Conservation (phyloP, 2,329 filamentous ascomycete genomes). For the Hypoxylon rubiginosum region DNA sequence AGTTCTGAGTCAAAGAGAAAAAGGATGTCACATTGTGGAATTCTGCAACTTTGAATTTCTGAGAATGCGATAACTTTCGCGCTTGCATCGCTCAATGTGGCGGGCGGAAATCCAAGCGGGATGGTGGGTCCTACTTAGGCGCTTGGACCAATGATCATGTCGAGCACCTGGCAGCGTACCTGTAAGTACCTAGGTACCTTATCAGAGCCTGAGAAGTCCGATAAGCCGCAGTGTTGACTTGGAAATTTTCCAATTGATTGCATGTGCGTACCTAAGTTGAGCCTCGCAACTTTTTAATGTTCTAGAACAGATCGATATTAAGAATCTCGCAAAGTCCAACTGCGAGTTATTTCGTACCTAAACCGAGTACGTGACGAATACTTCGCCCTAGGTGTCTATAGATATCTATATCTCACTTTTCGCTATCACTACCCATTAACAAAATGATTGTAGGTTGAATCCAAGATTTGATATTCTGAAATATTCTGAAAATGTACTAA, state of each 20-base stretch:
- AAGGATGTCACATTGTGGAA: constrained; percentile 47
- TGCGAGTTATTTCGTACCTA: background rate
- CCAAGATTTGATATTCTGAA: no score
- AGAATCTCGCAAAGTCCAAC: background rate
- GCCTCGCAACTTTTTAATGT: background rate
- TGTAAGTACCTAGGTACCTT: constrained; percentile 1
- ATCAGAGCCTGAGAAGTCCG: background rate
- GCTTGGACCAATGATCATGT: constrained; percentile 26
- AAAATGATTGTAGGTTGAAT: constrained; percentile 42
- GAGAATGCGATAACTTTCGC: constrained; percentile 44
- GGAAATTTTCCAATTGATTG: constrained; percentile 31
- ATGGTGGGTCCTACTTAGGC: constrained; percentile 31
- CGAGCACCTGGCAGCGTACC: background rate
- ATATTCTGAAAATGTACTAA: constrained; percentile 31
- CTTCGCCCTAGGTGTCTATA: background rate
- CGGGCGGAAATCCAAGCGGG: constrained; percentile 38
- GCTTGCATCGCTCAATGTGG: constrained; percentile 41
- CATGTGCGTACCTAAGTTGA: background rate
- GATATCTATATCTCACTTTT: background rate
- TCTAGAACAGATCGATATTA: no score
- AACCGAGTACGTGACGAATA: background rate
- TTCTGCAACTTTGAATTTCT: constrained; percentile 37
- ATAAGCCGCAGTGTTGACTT: background rate
- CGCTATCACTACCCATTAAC: background rate
- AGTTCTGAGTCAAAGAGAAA: constrained; percentile 13